Conservation (phyloP, 352 stramenopile species). For the Pythium brassicae region DNA sequence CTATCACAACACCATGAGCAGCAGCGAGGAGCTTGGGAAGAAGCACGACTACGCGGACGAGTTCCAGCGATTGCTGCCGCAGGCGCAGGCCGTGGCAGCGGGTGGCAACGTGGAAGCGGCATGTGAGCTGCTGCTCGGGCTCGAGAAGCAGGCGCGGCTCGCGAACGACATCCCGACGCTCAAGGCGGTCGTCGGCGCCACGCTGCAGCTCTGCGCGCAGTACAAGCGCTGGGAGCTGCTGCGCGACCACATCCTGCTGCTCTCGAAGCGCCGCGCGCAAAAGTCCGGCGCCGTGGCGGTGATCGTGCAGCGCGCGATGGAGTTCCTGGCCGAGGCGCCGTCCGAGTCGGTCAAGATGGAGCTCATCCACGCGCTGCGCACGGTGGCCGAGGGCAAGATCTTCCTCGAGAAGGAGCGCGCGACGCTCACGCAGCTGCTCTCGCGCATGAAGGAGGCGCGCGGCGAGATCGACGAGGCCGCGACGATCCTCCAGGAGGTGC, state of each 20-base stretch:
- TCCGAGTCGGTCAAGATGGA: constrained; percentile 87
- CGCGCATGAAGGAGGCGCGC: constrained; percentile 89
- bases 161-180: constrained; percentile 86
- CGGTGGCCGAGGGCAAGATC: constrained; percentile 96
- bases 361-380: constrained; percentile 92
- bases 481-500: constrained; percentile 96
- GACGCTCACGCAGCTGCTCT: constrained; percentile 89
- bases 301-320: constrained; percentile 83
- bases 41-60: constrained; percentile 70
- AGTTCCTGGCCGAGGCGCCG: constrained; percentile 69
- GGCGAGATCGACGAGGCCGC: constrained; percentile 92
- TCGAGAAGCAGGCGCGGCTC: constrained; percentile 82
- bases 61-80: constrained; percentile 58
- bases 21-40: constrained; percentile 70
- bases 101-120: constrained; percentile 78
- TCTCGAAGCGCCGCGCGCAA: constrained; percentile 88
- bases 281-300: constrained; percentile 83
- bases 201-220: constrained; percentile 76
- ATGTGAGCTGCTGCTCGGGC: constrained; percentile 74
- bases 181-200: constrained; percentile 67
- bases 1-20: constrained; percentile 35
- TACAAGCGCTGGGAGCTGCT: constrained; percentile 89
- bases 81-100: constrained; percentile 58
- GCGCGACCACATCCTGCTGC: constrained; percentile 77
- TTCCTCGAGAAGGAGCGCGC: constrained; percentile 97